These are phyloP conservation scores for Calamus simplicifolius DNA, from an alignment of 176 grass and related monocot genomes.

Conservation along the genomic window DNA sequence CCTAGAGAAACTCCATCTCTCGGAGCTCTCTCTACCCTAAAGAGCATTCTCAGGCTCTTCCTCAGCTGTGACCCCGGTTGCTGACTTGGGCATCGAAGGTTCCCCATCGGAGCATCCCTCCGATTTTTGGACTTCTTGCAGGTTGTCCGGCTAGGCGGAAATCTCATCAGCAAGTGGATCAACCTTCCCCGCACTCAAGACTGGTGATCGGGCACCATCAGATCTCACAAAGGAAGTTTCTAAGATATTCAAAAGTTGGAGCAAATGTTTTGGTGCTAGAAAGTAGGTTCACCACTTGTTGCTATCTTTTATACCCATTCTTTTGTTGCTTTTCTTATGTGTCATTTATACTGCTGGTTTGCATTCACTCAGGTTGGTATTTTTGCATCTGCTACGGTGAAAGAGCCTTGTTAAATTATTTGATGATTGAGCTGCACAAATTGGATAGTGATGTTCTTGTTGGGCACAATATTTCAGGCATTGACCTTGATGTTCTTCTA, in stretches of 20 bases:
- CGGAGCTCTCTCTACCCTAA: too few species aligned
- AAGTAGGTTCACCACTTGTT: conserved; percentile 47
- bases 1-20: too few species aligned
- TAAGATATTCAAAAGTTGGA: conserved; percentile 63
- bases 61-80: too few species aligned
- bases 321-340: too few species aligned
- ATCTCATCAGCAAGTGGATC: too few species aligned
- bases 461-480: conserved; percentile 95
- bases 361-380: background rate
- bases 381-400: conserved; percentile 45
- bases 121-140: too few species aligned
- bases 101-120: too few species aligned
- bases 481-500: conserved; percentile 89
- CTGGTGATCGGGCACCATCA: too few species aligned
- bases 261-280: conserved; percentile 60
- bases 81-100: too few species aligned
- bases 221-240: conserved; percentile 53
- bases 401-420: conserved; percentile 86
- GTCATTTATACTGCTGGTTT: conserved; percentile 1
- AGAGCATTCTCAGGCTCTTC: too few species aligned
- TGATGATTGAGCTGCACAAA: conserved; percentile 92
- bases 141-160: too few species aligned
- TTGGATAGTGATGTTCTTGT: conserved; percentile 89
- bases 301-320: background rate
- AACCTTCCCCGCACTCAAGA: too few species aligned